phyloP scores from a whole-genome alignment of 108 stramenopile genomes.

The Stephanodiscus triporus region DNA sequence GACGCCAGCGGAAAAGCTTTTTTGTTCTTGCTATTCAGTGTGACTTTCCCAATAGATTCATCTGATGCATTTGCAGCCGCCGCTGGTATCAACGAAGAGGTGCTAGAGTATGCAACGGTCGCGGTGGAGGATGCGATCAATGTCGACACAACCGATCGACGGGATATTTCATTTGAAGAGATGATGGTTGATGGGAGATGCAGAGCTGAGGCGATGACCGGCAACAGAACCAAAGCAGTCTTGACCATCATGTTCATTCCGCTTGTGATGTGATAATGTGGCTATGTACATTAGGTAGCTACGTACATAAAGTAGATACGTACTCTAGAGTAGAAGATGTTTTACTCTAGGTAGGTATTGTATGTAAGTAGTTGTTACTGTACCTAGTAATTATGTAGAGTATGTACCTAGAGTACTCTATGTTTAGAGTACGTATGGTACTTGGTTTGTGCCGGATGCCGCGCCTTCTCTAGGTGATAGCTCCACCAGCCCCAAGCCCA shows the following conservation, averaged over 20 bases:
- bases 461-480: too few relatives aligned
- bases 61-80: conserved; percentile 11
- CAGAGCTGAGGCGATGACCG: conserved; percentile 11
- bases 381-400: too few relatives aligned
- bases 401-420: too few relatives aligned
- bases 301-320: too few relatives aligned
- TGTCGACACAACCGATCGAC: conserved; percentile 37
- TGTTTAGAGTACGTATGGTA: too few relatives aligned
- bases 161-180: conserved; percentile 30
- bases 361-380: too few relatives aligned
- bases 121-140: conserved; percentile 31
- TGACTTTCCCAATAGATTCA: conserved; percentile 6
- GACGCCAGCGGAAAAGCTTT: conserved; percentile 69
- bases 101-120: conserved; percentile 6
- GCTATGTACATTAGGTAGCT: too few relatives aligned
- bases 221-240: neutral
- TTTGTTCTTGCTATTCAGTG: conserved; percentile 47
- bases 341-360: too few relatives aligned
- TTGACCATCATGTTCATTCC: neutral
- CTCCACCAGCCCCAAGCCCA: too few relatives aligned
- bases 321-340: too few relatives aligned
- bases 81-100: neutral
- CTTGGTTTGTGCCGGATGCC: too few relatives aligned
- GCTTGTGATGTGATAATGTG: too few relatives aligned
- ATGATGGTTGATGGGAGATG: conserved; percentile 16